Evolutionary conservation across 805 yeast genomes (phyloP), one percentile per base, ranked within the genome.

Genomic region (Huiozyma naganishii): DNA sequence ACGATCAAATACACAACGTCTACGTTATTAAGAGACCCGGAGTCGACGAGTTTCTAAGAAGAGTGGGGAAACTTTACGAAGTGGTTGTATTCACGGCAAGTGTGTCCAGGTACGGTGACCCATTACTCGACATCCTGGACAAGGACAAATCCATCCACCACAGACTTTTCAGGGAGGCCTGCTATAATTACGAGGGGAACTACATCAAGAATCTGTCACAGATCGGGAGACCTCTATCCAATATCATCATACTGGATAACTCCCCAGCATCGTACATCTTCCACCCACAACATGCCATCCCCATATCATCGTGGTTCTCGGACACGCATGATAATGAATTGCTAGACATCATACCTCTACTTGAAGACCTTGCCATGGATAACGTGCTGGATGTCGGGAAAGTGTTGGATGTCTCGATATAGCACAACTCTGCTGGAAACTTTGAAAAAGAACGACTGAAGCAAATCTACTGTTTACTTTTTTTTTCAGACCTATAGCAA

Each of bases 21-120:
- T 92, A 88, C 61, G 98, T 92, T 27, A 88, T 89, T 45, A 92
- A 92, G 60, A 76, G 99, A 55, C 99, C 99, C 1, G 98, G 98
- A 1, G 97, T 94, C 41, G 98, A 92, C 65, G 94, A 86, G 59
- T 92, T 92, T 57, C 70, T 92, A 69, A 69, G 68, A 53, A 73
- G 76, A 50, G 95, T 90, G 40, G 95, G 97, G 28, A 72, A 85
- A 59, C 62, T 89, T 55, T 92, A 73, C 61, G 99, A 92, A 65
- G 95, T 92, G 45, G 97, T 92, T 27, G 95, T 92, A 4, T 92
- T 92, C 65, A 92, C 99, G 0, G 98, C 98, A 0, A 82, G 95
- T 37, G 97, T 92, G 9, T 76, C 92, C 50, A 78, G 95, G 58
- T 92, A 92, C 59, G 98, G 97, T 37, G 96, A 92, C 62, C 98